Evolutionary conservation across 164 flowering plant species (phyloP), one percentile per base, ranked within the genome.

Genomic region (Berberis thunbergii): DNA sequence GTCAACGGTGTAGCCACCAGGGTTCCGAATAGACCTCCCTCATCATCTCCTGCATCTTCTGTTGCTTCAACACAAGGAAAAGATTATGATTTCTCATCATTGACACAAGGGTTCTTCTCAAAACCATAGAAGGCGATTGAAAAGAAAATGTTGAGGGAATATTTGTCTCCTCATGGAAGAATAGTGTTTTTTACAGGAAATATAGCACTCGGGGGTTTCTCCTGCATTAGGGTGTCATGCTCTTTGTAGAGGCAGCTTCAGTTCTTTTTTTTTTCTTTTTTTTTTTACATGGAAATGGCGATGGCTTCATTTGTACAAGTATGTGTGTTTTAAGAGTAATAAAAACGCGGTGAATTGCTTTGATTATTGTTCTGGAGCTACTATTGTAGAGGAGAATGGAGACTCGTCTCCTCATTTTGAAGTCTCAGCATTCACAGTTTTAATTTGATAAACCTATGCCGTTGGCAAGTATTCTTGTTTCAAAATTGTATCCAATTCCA

Each of bases 21-120:
- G 12, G 84, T 76, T 67, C 67, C 57, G 10, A 73, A 67, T 66
- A 77, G 74, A 71, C 75, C 76, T 7, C 77, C 86, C 55, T 59
- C 84, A 6, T 61, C 81, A 13, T 26, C 90, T 7, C 49, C 82
- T 3, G 48, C 69, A 38, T 49, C 85, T 54, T 68, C 88, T 2
- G 38, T 71, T 12, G 40, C 78, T 44, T 60, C 83, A 48, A 55
- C 81, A 2, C 75, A 71, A 65, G 86, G 72, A 61, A 85, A 79
- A 44, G 97, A 91, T 12, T 76, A 65, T 54, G 85, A 79, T 58
- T 81, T 81, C 71, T 81, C 83, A 41, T 79, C 81, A 44, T 61
- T 81, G 50, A 77, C 76, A 7, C 79, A 79, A 67, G 86, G 83
- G 46, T 59, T 78, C 70, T 78, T 91, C 68, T 53, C 89, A 45